Evolutionary conservation across 1,284 basidiomycete genomes (phyloP).

Genomic region (Ustilago cynodontis): DNA sequence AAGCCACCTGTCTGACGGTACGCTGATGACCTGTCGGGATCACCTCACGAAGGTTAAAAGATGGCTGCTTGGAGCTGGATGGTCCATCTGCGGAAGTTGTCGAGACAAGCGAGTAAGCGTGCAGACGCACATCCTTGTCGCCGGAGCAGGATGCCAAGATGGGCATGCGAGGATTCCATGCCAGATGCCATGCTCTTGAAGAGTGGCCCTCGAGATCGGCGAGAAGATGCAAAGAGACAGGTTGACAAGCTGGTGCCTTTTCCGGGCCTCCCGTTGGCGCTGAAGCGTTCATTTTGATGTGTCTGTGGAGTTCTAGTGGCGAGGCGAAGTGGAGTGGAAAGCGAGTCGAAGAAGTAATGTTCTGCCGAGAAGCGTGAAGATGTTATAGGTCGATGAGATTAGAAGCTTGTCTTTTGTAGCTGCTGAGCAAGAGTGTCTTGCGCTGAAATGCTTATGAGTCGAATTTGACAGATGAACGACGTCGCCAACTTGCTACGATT

Average conservation of each 20-base stretch:
- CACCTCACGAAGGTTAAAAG: constrained; percentile 61
- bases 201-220: constrained; percentile 49
- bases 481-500: background rate
- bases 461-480: background rate
- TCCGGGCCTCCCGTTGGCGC: constrained; percentile 8
- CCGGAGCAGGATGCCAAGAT: constrained; percentile 92
- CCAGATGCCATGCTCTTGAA: constrained; percentile 79
- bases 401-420: background rate
- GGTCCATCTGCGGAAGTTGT: constrained; percentile 29
- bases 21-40: constrained; percentile 84
- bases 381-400: background rate
- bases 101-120: constrained; percentile 75
- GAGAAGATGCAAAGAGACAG: constrained; percentile 36
- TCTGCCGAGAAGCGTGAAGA: background rate
- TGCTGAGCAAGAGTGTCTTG: background rate
- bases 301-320: background rate
- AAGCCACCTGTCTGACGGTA: constrained; percentile 89
- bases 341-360: background rate
- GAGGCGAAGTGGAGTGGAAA: background rate
- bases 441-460: background rate
- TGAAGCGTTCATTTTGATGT: constrained; percentile 11
- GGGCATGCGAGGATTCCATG: constrained; percentile 89
- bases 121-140: constrained; percentile 90
- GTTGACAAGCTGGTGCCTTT: constrained; percentile 5
- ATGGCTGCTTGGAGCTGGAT: constrained; percentile 55